Percentiles rank a stretch among this genome's conserved stretches.
These are phyloP conservation scores for Sporisorium scitamineum DNA, from an alignment of 1,284 basidiomycete genomes.

Conservation along the genomic window DNA sequence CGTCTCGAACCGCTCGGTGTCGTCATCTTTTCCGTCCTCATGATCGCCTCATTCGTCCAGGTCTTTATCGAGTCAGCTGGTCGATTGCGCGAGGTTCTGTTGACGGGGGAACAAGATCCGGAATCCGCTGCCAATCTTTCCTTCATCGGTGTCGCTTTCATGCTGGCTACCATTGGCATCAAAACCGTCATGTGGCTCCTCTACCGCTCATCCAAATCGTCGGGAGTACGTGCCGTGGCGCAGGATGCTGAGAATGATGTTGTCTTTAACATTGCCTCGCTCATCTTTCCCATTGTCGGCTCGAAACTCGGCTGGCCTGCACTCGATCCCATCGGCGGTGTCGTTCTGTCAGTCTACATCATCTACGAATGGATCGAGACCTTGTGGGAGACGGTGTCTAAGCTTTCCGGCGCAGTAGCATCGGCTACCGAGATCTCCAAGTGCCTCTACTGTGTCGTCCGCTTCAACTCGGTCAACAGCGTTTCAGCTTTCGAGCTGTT, in stretches of 20 bases:
- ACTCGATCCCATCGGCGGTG: constrained; percentile 66
- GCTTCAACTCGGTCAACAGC: constrained; percentile 63
- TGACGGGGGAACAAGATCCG: constrained; percentile 56
- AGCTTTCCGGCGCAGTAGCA: constrained; percentile 61
- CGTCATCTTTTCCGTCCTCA: constrained; percentile 74
- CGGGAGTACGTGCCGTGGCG: constrained; percentile 69
- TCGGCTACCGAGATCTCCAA: constrained; percentile 57
- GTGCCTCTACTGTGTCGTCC: constrained; percentile 63
- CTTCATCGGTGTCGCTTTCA: constrained; percentile 68
- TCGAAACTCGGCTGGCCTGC: constrained; percentile 50
- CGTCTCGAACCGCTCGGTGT: constrained; percentile 72
- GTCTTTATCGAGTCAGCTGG: constrained; percentile 65
- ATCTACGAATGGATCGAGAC: constrained; percentile 66
- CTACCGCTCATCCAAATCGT: constrained; percentile 69
- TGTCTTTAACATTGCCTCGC: constrained; percentile 74
- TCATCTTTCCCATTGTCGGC: constrained; percentile 72
- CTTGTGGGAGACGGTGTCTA: constrained; percentile 60
- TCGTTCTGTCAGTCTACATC: constrained; percentile 62
- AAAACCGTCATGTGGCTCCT: constrained; percentile 72
- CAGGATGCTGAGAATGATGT: constrained; percentile 74
- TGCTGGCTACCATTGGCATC: constrained; percentile 74
- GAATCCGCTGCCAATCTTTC: constrained; percentile 59
- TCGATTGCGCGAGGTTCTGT: constrained; percentile 60
- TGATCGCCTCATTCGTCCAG: constrained; percentile 71
- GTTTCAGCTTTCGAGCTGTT: constrained; percentile 66